Conservation (phyloP, 371 early-diverging fungal species). For the Mortierella sp. region DNA sequence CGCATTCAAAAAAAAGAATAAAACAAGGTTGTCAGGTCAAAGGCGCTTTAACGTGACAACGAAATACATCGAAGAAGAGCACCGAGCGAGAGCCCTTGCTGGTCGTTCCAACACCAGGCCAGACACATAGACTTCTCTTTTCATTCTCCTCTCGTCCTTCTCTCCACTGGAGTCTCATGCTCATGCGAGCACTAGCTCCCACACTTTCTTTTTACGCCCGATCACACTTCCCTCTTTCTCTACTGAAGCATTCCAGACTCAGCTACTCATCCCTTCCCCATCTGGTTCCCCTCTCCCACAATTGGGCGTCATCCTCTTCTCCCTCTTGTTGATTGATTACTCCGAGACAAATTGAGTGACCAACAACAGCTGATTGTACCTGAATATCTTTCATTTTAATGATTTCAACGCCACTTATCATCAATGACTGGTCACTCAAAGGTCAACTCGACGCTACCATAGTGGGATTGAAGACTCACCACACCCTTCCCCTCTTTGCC, state of each 20-base stretch:
- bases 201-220: not conserved
- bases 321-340: not conserved
- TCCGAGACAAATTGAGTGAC: not conserved
- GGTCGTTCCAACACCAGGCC: not conserved
- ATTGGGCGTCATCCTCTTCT: no score
- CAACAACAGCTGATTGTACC: not conserved
- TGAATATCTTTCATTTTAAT: not conserved
- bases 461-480: not conserved
- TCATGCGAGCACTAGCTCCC: not conserved
- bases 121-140: not conserved
- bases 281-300: no score
- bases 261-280: not conserved
- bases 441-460: not conserved
- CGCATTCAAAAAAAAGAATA: not conserved
- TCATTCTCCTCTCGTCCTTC: not conserved
- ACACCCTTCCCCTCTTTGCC: not conserved
- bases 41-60: not conserved
- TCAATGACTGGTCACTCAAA: not conserved
- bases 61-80: not conserved
- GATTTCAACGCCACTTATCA: not conserved
- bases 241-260: not conserved
- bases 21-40: constrained; percentile 8
- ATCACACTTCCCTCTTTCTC: no score
- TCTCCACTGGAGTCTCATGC: not conserved
- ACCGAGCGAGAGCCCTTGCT: not conserved